Base-by-base conservation (phyloP, 78 protist genomes). In the Cavenderia fasciculata region DNA sequence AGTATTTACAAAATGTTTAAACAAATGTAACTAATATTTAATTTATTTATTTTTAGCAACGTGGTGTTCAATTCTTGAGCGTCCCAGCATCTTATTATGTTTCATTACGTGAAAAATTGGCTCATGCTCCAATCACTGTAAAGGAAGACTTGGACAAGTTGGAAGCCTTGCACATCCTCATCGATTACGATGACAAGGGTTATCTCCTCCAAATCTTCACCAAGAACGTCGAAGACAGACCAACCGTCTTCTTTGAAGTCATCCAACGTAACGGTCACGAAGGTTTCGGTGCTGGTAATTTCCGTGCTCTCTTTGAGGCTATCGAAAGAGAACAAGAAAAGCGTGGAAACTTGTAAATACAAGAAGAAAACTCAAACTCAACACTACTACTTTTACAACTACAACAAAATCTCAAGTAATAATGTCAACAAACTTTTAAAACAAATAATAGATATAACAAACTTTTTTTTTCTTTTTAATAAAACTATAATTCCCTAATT, bases 121-220 rank as follows among this genome's bases (percentile, higher is more conserved):
- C 66, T 16, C 84, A 76, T 43, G 66, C 94, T 10, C 77, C 94
- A 72, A 47, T 94, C 56, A 29, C 71, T 19, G 56, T 94, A 38
- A 74, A 86, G 36, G 98, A 97, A 71, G 95, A 92, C 75, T 11
- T 97, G 38, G 94, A 90, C 34, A 52, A 0, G 52, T 36, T 94
- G 16, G 92, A 92, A 71, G 27, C 87, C 65, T 84, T 88, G 38
- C 27, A 74, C 66, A 95, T 97, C 72, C 95, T 97, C 47, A 90
- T 97, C 71, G 98, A 97, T 88, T 95, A 69, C 33, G 97, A 97
- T 89, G 97, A 97, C 21, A 65, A 82, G 25, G 98, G 98, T 69
- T 95, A 95, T 78, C 94, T 97, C 63, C 92, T 97, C 69, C 98
- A 97, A 94, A 96, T 97, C 78, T 97, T 97, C 94, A 97, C 97